These are phyloP conservation scores for Ophiorrhiza pumila DNA, from an alignment of 257 asterid species.

Conservation along the genomic window DNA sequence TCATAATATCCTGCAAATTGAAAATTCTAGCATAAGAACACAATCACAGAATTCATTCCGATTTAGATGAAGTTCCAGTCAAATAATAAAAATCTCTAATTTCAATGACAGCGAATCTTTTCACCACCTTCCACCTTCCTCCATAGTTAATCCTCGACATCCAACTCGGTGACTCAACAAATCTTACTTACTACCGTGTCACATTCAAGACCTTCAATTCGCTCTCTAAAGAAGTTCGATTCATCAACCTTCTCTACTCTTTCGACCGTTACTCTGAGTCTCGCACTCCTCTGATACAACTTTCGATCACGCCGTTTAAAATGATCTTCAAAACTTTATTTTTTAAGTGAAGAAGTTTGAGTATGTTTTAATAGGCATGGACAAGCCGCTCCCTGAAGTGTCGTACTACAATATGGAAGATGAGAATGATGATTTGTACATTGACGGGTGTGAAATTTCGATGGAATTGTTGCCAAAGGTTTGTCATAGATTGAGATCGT, in stretches of 20 bases:
- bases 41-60: no score
- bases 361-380: slow-evolving; percentile 55
- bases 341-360: slow-evolving; percentile 40
- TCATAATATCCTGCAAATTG: no score
- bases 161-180: slow-evolving; percentile 54
- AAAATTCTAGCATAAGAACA: no score
- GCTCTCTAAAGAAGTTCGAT: slow-evolving; percentile 45
- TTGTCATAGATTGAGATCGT: slow-evolving; percentile 39
- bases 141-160: slow-evolving; percentile 54
- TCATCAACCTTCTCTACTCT: slow-evolving; percentile 51
- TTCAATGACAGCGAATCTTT: no score
- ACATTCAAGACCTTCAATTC: slow-evolving; percentile 50
- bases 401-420: slow-evolving; percentile 52
- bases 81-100: no score
- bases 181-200: slow-evolving; percentile 58
- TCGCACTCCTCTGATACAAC: slow-evolving; percentile 39
- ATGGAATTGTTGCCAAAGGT: slow-evolving; percentile 52
- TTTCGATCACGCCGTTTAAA: slow-evolving; percentile 58
- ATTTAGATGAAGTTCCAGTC: no score
- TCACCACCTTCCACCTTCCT: slow-evolving; percentile 66
- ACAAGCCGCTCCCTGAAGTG: slow-evolving; percentile 44
- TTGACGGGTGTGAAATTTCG: slow-evolving; percentile 42
- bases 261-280: slow-evolving; percentile 55
- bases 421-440: slow-evolving; percentile 55
- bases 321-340: slow-evolving; percentile 36